Conservation (phyloP, 2,329 filamentous ascomycete genomes). For the Trichoderma harzianum region DNA sequence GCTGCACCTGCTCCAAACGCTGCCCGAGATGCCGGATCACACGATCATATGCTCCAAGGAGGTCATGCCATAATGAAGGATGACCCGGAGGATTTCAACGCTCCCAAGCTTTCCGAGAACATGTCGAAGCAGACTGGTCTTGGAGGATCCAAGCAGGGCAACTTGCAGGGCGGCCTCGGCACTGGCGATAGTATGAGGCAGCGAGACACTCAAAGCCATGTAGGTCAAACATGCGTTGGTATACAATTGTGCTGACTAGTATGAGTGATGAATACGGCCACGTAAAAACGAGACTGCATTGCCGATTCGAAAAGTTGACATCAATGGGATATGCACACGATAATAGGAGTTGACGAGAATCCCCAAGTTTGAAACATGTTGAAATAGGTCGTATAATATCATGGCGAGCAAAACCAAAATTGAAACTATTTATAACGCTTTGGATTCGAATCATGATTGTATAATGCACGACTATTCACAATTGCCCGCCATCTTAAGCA, state of each 20-base stretch:
- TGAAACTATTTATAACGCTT: background rate
- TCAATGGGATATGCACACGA: background rate
- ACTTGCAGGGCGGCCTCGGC: background rate
- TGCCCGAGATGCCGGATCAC: background rate
- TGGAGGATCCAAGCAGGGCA: background rate
- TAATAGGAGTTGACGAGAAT: background rate
- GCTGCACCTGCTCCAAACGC: background rate
- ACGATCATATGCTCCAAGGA: background rate
- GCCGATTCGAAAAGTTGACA: background rate
- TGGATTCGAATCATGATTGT: background rate
- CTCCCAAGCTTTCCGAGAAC: background rate
- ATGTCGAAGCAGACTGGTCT: background rate
- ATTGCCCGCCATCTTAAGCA: background rate
- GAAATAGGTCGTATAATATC: background rate
- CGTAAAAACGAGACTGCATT: background rate
- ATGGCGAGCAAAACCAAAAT: background rate
- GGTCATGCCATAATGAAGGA: conserved; percentile 3
- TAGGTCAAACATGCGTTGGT: background rate
- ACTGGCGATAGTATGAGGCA: background rate
- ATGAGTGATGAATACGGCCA: background rate
- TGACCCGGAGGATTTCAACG: background rate
- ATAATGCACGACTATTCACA: background rate
- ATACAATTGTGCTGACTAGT: background rate
- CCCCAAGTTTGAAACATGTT: background rate
- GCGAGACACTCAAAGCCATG: background rate